phyloP scores from a whole-genome alignment of 768 basidiomycete species.

The Tephrocybe sp. region DNA sequence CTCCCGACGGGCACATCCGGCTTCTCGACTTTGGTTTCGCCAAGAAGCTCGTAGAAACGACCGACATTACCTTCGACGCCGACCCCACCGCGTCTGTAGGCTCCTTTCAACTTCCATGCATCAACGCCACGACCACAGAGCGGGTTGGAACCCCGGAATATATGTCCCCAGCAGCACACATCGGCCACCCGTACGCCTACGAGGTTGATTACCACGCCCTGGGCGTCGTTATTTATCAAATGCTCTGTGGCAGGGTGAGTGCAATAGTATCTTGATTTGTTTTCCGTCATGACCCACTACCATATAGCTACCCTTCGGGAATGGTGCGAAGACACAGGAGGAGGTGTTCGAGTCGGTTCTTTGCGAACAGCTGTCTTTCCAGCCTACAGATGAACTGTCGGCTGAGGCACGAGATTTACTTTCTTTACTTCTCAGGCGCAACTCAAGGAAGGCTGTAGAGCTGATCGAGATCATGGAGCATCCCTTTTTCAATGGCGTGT shows the following conservation, averaged over 20 bases:
- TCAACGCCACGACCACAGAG: slow-evolving; percentile 1
- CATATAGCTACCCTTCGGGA: slow-evolving; percentile 13
- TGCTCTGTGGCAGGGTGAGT: slow-evolving; percentile 10
- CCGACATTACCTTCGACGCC: not conserved
- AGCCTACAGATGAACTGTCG: slow-evolving; percentile 1
- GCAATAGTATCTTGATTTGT: not conserved
- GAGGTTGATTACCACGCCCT: slow-evolving; percentile 12
- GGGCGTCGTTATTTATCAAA: slow-evolving; percentile 12
- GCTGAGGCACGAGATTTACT: slow-evolving; percentile 4
- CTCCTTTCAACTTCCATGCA: not conserved
- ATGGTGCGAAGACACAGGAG: not conserved
- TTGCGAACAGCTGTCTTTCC: slow-evolving; percentile 3
- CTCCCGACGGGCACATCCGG: slow-evolving; percentile 9
- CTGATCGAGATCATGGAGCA: slow-evolving; percentile 6
- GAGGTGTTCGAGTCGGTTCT: slow-evolving; percentile 1
- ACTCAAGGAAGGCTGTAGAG: not conserved
- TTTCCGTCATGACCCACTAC: not conserved
- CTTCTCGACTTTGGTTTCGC: slow-evolving; percentile 12
- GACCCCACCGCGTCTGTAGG: slow-evolving; percentile 2
- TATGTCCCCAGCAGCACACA: slow-evolving; percentile 8
- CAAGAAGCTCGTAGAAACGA: not conserved
- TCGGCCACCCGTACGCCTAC: slow-evolving; percentile 5
- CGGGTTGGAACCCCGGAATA: slow-evolving; percentile 10
- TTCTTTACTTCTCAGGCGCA: not conserved
- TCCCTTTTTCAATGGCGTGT: slow-evolving; percentile 12